Evolutionary conservation across 257 asterid species (phyloP).

Genomic region (Solanum paucissectum): DNA sequence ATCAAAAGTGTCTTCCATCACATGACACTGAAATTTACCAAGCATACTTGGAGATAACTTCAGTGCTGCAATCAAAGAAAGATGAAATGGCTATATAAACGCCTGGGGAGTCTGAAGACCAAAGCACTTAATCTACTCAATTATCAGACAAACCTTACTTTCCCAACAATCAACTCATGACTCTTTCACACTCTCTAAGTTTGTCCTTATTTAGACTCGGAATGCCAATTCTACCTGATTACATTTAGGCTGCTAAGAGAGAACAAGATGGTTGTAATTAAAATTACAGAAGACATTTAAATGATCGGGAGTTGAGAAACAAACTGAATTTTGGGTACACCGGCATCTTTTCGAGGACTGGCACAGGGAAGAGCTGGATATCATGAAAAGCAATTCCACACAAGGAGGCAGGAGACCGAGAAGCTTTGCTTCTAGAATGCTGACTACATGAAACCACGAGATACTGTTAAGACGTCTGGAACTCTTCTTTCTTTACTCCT

Average conservation of each 20-base stretch:
- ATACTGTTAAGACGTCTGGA: background rate
- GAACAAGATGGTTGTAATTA: background rate
- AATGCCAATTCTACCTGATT: background rate
- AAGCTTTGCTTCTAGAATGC: background rate
- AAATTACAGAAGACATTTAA: background rate
- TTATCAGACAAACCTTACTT: background rate
- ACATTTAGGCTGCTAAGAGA: background rate
- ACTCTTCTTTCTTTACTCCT: background rate
- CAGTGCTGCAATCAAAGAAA: background rate
- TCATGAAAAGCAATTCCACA: background rate
- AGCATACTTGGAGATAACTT: background rate
- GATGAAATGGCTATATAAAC: background rate
- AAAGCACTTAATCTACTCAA: background rate
- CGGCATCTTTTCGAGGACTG: background rate
- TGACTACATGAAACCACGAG: background rate
- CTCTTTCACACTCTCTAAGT: background rate
- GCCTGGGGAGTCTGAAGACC: background rate
- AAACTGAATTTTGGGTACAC: background rate
- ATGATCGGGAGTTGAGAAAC: background rate
- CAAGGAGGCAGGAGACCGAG: background rate
- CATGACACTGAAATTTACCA: background rate
- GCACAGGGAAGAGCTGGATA: background rate
- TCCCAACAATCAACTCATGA: background rate
- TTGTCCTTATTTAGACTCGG: background rate
- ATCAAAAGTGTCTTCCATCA: background rate